Percentiles rank a stretch among this genome's conserved stretches.
Conservation (phyloP, 2,329 filamentous ascomycete species). For the Ambrosiella cleistominuta region DNA sequence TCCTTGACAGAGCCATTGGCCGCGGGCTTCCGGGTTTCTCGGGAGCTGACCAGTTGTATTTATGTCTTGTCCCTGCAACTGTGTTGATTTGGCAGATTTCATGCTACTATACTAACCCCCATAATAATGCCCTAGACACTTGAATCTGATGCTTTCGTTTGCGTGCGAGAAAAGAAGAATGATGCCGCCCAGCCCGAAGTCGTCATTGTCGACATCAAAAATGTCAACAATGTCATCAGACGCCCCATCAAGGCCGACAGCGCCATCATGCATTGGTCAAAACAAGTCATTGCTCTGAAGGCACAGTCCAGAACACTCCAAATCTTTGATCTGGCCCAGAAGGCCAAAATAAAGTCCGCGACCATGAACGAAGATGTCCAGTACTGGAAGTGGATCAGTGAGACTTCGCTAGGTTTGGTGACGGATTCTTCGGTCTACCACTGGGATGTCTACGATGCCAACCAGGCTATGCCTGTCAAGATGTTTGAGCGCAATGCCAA, state of each 20-base stretch:
- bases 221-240: constrained; percentile 86
- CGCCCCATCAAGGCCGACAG: constrained; percentile 97
- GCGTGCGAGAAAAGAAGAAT: constrained; percentile 84
- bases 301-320: constrained; percentile 87
- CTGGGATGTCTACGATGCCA: constrained; percentile 87
- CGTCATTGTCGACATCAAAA: constrained; percentile 94
- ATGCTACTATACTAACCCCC: too few species aligned
- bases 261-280: constrained; percentile 98
- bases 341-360: constrained; percentile 90
- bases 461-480: constrained; percentile 66
- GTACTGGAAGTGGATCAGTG: constrained; percentile 99
- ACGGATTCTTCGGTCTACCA: constrained; percentile 86
- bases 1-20: too few species aligned
- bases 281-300: constrained; percentile 91
- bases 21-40: too few species aligned
- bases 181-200: constrained; percentile 77
- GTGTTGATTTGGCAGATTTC: too few species aligned
- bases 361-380: constrained; percentile 95
- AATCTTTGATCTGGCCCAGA: constrained; percentile 87
- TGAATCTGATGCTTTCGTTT: constrained; percentile 94
- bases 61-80: too few species aligned
- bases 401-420: constrained; percentile 71
- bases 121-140: constrained; percentile 47
- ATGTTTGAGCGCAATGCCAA: constrained; percentile 90
- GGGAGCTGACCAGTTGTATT: too few species aligned